Evolutionary conservation across 495 filamentous ascomycete species (phyloP).

Genomic region (Penicillium coffeae): DNA sequence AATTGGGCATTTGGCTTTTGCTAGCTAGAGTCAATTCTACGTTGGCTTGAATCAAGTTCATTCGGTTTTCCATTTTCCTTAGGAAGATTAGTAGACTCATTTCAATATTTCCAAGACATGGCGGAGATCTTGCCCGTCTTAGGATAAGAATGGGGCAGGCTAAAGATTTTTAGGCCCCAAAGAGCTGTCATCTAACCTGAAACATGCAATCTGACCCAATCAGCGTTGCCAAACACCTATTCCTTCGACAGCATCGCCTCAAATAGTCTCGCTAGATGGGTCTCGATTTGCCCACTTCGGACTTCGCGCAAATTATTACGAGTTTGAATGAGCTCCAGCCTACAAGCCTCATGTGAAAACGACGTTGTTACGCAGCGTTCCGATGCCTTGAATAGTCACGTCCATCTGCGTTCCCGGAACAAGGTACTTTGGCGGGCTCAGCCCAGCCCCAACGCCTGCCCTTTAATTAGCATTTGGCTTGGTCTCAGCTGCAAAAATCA

Average conservation of each 20-base stretch:
- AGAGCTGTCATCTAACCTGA: not conserved
- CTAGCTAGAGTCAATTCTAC: not conserved
- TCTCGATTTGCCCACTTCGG: too few species aligned
- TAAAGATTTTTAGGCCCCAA: not conserved
- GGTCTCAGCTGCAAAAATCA: too few species aligned
- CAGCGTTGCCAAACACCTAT: too few species aligned
- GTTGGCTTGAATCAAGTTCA: not conserved
- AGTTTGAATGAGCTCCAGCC: too few species aligned
- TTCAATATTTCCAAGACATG: not conserved
- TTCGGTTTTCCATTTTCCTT: not conserved
- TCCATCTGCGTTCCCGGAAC: slow-evolving; percentile 38
- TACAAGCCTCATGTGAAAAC: slow-evolving; percentile 2
- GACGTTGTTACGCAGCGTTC: slow-evolving; percentile 32
- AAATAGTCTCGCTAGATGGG: too few species aligned
- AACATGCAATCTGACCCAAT: too few species aligned
- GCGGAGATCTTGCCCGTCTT: not conserved
- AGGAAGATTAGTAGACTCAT: too few species aligned
- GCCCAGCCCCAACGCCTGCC: slow-evolving; percentile 28
- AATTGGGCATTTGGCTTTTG: not conserved
- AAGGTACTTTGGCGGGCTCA: slow-evolving; percentile 32
- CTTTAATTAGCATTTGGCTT: too few species aligned
- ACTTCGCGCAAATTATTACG: too few species aligned
- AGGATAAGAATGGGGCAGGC: not conserved
- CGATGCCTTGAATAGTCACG: slow-evolving; percentile 30
- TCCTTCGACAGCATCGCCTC: too few species aligned